Evolutionary conservation across 257 asterid species (phyloP).

Genomic region (Jaltomata sinuosa): DNA sequence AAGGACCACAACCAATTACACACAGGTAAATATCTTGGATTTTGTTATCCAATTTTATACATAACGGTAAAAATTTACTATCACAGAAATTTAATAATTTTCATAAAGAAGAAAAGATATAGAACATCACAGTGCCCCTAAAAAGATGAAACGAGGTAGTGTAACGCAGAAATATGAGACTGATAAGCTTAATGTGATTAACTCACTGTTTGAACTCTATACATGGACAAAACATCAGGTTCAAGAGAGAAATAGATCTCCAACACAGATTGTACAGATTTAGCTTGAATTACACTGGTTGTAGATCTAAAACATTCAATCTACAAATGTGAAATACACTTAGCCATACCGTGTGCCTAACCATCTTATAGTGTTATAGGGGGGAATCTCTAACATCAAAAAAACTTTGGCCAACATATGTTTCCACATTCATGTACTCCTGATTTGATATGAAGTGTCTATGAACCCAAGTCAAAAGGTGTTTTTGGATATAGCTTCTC

Average conservation of each 20-base stretch:
- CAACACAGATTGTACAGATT: background rate
- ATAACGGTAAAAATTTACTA: no score
- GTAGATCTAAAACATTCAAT: background rate
- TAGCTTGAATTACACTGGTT: background rate
- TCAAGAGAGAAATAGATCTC: background rate
- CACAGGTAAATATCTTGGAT: no score
- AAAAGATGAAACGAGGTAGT: no score
- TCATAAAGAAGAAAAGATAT: no score
- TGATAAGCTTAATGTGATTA: background rate
- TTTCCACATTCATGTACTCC: background rate
- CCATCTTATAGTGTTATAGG: background rate
- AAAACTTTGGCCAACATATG: background rate
- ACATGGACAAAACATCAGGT: background rate
- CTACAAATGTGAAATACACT: background rate
- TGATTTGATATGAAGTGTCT: background rate
- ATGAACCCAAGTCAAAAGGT: conserved; percentile 24
- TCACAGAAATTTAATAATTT: no score
- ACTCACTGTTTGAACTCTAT: background rate
- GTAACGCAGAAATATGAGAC: background rate
- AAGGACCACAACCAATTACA: no score
- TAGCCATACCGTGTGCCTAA: background rate
- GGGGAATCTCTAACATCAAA: background rate
- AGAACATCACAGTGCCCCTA: no score
- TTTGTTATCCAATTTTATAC: no score
- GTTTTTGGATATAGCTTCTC: conserved; percentile 79